Evolutionary conservation across 2,329 filamentous ascomycete species (phyloP).

Genomic region (Cladophialophora chaetospira): DNA sequence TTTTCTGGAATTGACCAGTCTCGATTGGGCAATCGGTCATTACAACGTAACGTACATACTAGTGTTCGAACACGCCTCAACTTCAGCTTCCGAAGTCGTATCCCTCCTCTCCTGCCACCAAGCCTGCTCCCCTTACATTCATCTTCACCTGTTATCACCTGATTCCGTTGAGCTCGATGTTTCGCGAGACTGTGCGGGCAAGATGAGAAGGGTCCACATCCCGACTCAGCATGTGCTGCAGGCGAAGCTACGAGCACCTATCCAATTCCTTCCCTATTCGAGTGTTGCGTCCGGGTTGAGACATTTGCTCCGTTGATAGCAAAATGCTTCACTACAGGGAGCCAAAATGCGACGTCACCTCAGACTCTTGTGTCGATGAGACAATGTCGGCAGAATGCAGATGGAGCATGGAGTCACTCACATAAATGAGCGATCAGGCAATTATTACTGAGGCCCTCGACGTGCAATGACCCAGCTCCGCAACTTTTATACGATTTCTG

Average conservation of each 20-base stretch:
- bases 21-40: not conserved
- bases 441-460: not conserved
- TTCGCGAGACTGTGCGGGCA: not conserved
- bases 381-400: not conserved
- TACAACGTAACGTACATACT: too few species aligned
- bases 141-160: too few species aligned
- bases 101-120: too few species aligned
- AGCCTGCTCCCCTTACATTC: too few species aligned
- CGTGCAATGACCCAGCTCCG: too few species aligned
- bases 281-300: not conserved
- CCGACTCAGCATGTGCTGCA: too few species aligned
- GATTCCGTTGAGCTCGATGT: not conserved
- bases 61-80: too few species aligned
- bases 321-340: not conserved
- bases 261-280: not conserved
- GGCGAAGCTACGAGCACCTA: not conserved
- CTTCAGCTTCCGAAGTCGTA: too few species aligned
- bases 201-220: too few species aligned
- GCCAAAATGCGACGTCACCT: not conserved
- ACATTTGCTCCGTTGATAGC: not conserved
- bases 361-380: not conserved
- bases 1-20: too few species aligned
- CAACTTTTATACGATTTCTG: too few species aligned
- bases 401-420: not conserved
- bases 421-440: not conserved